Base-by-base conservation (phyloP, 2,329 filamentous ascomycete species). In the Xylaria sp. region DNA sequence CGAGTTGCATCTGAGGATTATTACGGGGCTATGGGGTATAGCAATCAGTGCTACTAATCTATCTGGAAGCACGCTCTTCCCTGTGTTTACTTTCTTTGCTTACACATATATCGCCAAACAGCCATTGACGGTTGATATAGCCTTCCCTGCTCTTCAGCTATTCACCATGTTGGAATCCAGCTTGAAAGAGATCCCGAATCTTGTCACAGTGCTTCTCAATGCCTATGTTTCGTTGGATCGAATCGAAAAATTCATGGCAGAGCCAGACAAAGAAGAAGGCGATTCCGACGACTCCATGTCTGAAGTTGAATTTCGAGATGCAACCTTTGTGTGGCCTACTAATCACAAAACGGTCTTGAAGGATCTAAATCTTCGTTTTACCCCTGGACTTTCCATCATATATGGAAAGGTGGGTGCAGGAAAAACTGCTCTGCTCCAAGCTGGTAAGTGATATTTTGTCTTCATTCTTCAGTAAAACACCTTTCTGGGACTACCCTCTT, bases 191-290 rank as follows among this genome's bases (percentile, higher is more conserved):
- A 80, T 96, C 0, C 94, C 94, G 1, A 83, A 87, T 33, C 81
- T 97, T 10, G 89, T 96, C 49, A 93, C 91, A 0, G 87, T 90
- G 0, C 80, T 95, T 4, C 85, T 96, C 70, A 96, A 97, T 73
- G 92, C 93, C 0, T 89, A 87, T n/a, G 90, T 97, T 20, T 91
- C 94, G 0, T 88, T 97, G 69, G 88, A 87, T 9, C 90, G 94
- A 70, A 93, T 97, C 22, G 92, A 97, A 73, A 85, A 87, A 25
- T 97, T 96, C 79, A 96, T 97, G 92, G 81, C 83, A 0, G 94
- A 97, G 77, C 92, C 92, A 0, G 89, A 97, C 73, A 93, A 93
- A 72, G 86, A 87, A 33, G 83, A 86, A 31, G 77, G 78, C 2
- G 80, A 81, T 3, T 73, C 79, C 3, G 76, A 76, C 9, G 78